Evolutionary conservation across 2,329 filamentous ascomycete genomes (phyloP).

Genomic region (Fusarium veterinarium): DNA sequence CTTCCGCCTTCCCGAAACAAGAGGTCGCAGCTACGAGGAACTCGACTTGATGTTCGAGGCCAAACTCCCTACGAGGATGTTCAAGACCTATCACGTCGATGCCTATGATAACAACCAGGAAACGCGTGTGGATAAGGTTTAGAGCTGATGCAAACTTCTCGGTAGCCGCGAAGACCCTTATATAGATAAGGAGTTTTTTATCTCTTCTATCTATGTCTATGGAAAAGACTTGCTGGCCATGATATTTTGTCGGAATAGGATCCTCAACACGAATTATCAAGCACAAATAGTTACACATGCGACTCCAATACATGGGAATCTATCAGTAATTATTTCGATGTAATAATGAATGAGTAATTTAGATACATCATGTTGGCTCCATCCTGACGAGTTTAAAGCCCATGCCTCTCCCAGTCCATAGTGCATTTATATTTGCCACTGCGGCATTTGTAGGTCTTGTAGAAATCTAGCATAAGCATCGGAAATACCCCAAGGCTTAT

Average conservation of each 20-base stretch:
- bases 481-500: neutral
- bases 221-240: no score
- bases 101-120: neutral
- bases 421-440: neutral
- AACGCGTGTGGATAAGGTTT: neutral
- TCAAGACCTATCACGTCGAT: neutral
- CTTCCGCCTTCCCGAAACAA: neutral
- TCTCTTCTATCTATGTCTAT: no score
- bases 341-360: no score
- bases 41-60: neutral
- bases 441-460: accelerated
- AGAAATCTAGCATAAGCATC: neutral
- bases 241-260: no score
- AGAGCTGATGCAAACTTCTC: neutral
- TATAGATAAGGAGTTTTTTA: accelerated
- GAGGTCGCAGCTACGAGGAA: neutral
- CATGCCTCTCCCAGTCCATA: accelerated
- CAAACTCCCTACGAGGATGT: neutral
- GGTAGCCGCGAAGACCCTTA: accelerated
- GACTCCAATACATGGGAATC: accelerated
- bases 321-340: no score
- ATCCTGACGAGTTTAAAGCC: accelerated
- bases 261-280: no score
- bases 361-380: neutral
- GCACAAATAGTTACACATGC: no score